These are phyloP conservation scores for Protomyces lactucae-debilis DNA, from an alignment of 1,139 yeast species.

Conservation along the genomic window DNA sequence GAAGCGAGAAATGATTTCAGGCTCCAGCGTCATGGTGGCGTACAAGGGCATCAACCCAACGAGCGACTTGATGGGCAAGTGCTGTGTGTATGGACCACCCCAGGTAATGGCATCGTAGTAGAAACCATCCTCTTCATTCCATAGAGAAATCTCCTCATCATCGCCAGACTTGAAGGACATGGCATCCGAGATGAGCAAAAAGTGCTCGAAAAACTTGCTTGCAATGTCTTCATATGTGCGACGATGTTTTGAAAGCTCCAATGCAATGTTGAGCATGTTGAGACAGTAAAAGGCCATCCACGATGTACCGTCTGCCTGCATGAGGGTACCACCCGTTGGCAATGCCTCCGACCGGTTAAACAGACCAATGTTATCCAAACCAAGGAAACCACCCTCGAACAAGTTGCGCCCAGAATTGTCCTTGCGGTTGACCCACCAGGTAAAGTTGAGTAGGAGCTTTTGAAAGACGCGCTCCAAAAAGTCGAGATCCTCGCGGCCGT, in stretches of 20 bases:
- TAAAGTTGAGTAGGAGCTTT: conserved; percentile 78
- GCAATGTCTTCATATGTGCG: conserved; percentile 93
- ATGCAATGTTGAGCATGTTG: conserved; percentile 89
- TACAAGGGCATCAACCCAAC: conserved; percentile 92
- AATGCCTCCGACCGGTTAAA: conserved; percentile 91
- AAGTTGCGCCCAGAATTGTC: conserved; percentile 85
- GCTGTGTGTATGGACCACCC: conserved; percentile 66
- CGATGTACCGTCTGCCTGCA: conserved; percentile 96
- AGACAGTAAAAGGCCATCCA: conserved; percentile 96
- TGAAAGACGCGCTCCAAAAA: conserved; percentile 90
- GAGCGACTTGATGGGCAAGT: conserved; percentile 79
- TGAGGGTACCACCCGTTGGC: conserved; percentile 88
- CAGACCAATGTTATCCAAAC: conserved; percentile 88
- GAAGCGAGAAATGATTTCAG: conserved; percentile 70
- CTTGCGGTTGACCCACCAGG: conserved; percentile 98
- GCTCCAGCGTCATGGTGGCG: conserved; percentile 86
- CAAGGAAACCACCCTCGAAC: conserved; percentile 92
- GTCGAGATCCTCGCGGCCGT: conserved; percentile 73
- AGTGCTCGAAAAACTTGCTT: conserved; percentile 91
- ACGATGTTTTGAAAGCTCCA: conserved; percentile 80
- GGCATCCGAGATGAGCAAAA: conserved; percentile 87
- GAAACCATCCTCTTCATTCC: conserved; percentile 88
- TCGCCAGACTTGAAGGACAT: conserved; percentile 69
- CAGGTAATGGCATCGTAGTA: conserved; percentile 89
- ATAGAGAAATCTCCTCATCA: conserved; percentile 54